A percentile compares a stretch with the other conserved stretches of the same genome.
These are phyloP conservation scores for Silybum marianum DNA, from an alignment of 129 eudicot species.

Conservation along the genomic window DNA sequence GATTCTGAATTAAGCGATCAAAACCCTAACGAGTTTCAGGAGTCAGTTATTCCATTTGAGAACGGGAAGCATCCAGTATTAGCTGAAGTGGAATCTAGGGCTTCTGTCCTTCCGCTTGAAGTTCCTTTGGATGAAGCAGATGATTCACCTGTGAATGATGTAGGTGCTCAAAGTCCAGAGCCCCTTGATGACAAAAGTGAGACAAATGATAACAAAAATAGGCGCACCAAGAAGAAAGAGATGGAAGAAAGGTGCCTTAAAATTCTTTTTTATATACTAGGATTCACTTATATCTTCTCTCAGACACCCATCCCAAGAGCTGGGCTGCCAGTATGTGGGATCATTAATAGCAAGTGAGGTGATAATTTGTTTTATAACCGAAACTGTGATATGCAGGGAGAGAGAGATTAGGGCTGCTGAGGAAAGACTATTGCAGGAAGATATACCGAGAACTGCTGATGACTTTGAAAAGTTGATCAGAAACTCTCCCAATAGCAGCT, in stretches of 20 bases:
- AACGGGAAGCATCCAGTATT: constrained; percentile 41
- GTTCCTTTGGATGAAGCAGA: constrained; percentile 78
- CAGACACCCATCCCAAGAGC: no score
- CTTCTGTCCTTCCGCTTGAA: constrained; percentile 80
- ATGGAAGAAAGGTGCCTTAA: constrained; percentile 60
- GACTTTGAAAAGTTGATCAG: constrained; percentile 82
- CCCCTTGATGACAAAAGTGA: constrained; percentile 31
- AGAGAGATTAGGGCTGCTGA: constrained; percentile 87
- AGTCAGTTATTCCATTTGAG: constrained; percentile 29
- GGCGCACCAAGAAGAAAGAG: constrained; percentile 68
- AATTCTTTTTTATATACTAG: background rate
- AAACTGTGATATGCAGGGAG: constrained; percentile 49
- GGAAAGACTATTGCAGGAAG: constrained; percentile 70
- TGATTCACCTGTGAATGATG: constrained; percentile 33
- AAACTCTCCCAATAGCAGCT: constrained; percentile 91
- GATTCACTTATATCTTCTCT: background rate
- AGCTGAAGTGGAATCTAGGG: constrained; percentile 74
- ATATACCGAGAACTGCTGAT: constrained; percentile 71
- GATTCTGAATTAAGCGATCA: constrained; percentile 27
- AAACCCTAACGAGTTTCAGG: constrained; percentile 18
- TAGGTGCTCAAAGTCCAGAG: constrained; percentile 31
- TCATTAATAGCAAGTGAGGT: background rate
- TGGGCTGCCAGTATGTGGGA: no score
- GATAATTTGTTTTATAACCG: background rate
- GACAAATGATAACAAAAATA: constrained; percentile 45